Evolutionary conservation across 495 filamentous ascomycete species (phyloP).

Genomic region (Penicillium canariense): DNA sequence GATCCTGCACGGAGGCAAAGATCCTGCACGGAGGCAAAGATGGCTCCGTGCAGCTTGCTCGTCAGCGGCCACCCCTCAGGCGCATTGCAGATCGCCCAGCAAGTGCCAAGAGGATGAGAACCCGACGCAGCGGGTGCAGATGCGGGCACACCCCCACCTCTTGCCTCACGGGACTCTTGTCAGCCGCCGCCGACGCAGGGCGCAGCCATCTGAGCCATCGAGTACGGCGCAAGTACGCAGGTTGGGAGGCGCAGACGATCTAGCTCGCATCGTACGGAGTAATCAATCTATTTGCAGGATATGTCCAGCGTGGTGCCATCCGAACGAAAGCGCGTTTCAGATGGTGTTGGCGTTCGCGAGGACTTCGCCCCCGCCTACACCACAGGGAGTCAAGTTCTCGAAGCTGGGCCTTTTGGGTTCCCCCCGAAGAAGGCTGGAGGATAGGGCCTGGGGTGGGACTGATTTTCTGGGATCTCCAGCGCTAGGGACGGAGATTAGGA

Average conservation of each 20-base stretch:
- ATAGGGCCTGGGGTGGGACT: neutral
- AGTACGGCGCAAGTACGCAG: too few species aligned
- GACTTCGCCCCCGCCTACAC: too few species aligned
- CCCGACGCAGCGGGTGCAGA: neutral
- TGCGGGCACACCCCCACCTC: too few species aligned
- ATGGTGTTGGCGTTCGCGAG: too few species aligned
- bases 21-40: neutral
- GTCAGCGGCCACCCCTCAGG: neutral
- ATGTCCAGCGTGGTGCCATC: neutral
- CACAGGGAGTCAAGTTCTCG: too few species aligned
- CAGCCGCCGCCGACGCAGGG: too few species aligned
- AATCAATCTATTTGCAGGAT: conserved; percentile 1
- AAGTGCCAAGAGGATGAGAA: neutral
- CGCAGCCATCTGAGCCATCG: too few species aligned
- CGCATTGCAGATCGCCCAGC: neutral
- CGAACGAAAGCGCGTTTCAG: conserved; percentile 4
- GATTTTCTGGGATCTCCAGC: conserved; percentile 1
- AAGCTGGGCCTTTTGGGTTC: too few species aligned
- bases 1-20: neutral
- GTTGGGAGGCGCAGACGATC: too few species aligned
- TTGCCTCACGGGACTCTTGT: too few species aligned
- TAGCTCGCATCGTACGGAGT: too few species aligned
- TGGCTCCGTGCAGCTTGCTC: neutral
- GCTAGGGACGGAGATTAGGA: neutral
- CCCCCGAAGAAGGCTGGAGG: too few species aligned